Base-by-base conservation (phyloP, 139 green algal genomes). In the Dunaliella primolecta region DNA sequence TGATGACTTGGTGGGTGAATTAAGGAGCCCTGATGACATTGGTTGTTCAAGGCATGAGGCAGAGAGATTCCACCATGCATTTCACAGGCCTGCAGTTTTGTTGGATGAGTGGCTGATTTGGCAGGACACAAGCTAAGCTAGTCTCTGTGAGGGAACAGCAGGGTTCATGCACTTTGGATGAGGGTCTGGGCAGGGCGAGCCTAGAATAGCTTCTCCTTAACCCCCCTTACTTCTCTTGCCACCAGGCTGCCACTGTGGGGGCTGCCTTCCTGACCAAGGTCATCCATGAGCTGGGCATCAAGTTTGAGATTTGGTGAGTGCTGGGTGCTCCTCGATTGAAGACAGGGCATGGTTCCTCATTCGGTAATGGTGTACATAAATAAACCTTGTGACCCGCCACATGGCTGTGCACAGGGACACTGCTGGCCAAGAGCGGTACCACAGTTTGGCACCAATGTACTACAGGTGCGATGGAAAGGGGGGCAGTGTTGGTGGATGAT, bases 401-500 rank as follows among this genome's bases (percentile, higher is more conserved):
- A 64, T 64, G 46, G 7, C 46, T 64, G 7, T 64, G n/a, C 75
- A 84, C 89, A 97, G 95, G 94, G 96, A 99, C 85, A 98, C 96
- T 7, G 97, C 97, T 56, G 97, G 97, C 0, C 97, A 99, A 89
- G 97, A 99, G 86, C 88, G 97, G 27, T 99, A 99, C 88, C 97
- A 99, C 89, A 98, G 93, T 71, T 90, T 99, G 57, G 97, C 97
- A 1, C 97, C 97, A 25, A 99, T 99, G 97, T 99, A 99, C 87
- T 99, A 99, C 91, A 94, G 97, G 87, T 94, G 30, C 71, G n/a
- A 77, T 7, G 11, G n/a, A 72, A 72, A 72, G 56, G 56, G 56
- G 56, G 21, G n/a, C n/a, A n/a, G n/a, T n/a, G n/a, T n/a, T n/a
- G n/a, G n/a, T n/a, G n/a, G n/a, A n/a, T n/a, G n/a, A n/a, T n/a